Percentiles rank a stretch among this genome's conserved stretches.
phyloP scores from a whole-genome alignment of 257 asterid genomes.

The Nicotiana attenuata region DNA sequence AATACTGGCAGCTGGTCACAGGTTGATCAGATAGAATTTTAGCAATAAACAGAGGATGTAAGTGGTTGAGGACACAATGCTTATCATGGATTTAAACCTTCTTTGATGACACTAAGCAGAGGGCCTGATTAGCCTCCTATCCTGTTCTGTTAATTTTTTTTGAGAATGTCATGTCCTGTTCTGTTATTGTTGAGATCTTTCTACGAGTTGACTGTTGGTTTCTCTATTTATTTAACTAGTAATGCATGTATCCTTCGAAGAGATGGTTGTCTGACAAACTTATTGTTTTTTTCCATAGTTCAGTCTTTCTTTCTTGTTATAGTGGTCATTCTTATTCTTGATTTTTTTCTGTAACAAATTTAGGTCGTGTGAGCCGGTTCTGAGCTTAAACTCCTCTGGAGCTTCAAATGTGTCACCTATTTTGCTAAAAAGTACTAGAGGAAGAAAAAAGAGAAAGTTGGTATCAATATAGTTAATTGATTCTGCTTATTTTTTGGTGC shows the following conservation, averaged over 20 bases:
- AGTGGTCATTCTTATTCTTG: neutral
- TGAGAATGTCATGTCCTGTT: neutral
- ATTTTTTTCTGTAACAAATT: conserved; percentile 11
- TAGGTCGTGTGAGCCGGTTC: conserved; percentile 55
- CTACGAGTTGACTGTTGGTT: neutral
- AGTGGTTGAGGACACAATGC: neutral
- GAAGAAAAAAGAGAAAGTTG: conserved; percentile 77
- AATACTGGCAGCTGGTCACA: neutral
- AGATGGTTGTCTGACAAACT: neutral
- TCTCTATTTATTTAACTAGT: neutral
- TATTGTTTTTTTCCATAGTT: neutral
- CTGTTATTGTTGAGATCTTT: neutral
- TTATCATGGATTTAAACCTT: neutral
- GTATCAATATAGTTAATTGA: conserved; percentile 30
- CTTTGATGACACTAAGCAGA: neutral
- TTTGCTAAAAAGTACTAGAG: conserved; percentile 42
- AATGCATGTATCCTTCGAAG: neutral
- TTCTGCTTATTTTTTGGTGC: neutral
- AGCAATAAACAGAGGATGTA: neutral
- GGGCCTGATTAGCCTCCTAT: neutral
- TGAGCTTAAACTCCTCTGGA: conserved; percentile 38
- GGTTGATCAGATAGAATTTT: neutral
- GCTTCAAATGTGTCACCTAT: conserved; percentile 34
- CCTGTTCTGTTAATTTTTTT: neutral
- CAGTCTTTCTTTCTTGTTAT: neutral